Percentiles rank a stretch among this genome's conserved stretches.
phyloP scores from a whole-genome alignment of 1,139 yeast species.

The Taiozyma onychis region DNA sequence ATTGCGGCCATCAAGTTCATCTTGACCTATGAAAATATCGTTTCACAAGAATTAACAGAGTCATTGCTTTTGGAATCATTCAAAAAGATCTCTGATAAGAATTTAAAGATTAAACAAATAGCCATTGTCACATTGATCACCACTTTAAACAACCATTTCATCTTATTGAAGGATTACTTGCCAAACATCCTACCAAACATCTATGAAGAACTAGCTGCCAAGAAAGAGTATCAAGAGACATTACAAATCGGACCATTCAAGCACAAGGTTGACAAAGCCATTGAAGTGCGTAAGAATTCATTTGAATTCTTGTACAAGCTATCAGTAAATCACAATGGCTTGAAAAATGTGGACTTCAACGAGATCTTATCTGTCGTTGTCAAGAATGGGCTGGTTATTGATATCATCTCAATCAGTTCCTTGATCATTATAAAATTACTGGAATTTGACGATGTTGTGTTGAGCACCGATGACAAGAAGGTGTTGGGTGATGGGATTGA shows the following conservation, averaged over 20 bases:
- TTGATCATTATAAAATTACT: constrained; percentile 20
- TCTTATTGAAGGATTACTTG: constrained; percentile 42
- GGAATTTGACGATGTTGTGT: constrained; percentile 21
- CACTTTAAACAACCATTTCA: constrained; percentile 55
- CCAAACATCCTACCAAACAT: constrained; percentile 47
- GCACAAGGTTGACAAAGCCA: constrained; percentile 74
- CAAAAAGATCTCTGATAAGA: constrained; percentile 32
- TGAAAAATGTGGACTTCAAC: constrained; percentile 20
- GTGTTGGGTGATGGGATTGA: constrained; percentile 20
- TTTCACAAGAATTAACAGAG: constrained; percentile 20
- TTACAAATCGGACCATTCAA: constrained; percentile 88
- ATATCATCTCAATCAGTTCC: constrained; percentile 22
- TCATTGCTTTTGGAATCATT: constrained; percentile 21
- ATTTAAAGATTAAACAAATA: constrained; percentile 43
- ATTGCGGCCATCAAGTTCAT: constrained; percentile 32
- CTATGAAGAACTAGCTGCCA: constrained; percentile 50
- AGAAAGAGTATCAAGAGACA: constrained; percentile 51
- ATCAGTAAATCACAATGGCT: constrained; percentile 21
- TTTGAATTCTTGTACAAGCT: constrained; percentile 67
- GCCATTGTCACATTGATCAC: constrained; percentile 56
- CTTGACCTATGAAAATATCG: constrained; percentile 22
- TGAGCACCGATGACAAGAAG: constrained; percentile 14
- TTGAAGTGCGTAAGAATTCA: constrained; percentile 66
- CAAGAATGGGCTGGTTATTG: constrained; percentile 18
- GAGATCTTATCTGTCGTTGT: constrained; percentile 18